phyloP scores from a whole-genome alignment of 345 rosid species.

The Populus alba region DNA sequence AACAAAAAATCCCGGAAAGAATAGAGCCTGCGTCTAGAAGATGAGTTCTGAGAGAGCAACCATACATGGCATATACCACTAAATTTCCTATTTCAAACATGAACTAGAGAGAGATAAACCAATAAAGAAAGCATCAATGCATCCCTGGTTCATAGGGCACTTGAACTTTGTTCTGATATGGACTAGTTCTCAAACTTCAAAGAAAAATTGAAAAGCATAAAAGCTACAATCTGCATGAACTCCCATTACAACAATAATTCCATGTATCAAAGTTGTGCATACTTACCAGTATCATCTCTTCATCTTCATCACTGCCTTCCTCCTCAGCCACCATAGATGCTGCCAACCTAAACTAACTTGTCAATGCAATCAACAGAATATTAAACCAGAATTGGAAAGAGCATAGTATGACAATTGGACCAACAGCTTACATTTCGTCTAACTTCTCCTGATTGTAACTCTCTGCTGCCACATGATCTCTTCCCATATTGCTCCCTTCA shows the following conservation, averaged over 20 bases:
- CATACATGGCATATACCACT: no score
- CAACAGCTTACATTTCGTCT: constrained; percentile 63
- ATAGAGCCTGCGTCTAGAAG: not conserved
- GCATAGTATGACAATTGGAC: constrained; percentile 10
- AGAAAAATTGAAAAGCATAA: not conserved
- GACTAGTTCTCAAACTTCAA: no score
- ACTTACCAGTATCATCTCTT: constrained; percentile 41
- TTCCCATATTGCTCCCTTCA: constrained; percentile 20
- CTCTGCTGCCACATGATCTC: constrained; percentile 19
- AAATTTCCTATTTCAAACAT: no score
- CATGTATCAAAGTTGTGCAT: not conserved
- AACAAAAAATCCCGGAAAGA: not conserved
- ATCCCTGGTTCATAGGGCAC: no score
- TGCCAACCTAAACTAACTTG: constrained; percentile 54
- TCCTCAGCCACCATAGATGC: constrained; percentile 57
- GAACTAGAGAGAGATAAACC: no score
- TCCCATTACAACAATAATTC: not conserved
- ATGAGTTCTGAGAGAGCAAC: not conserved
- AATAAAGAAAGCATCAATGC: no score
- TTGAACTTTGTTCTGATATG: no score
- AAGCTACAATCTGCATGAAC: not conserved
- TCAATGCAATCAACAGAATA: constrained; percentile 17
- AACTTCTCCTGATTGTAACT: constrained; percentile 46
- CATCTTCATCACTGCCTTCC: constrained; percentile 51
- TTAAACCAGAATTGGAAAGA: constrained; percentile 9